phyloP scores from a whole-genome alignment of 306 rosid species.

The Cucurbita argyrosperma region DNA sequence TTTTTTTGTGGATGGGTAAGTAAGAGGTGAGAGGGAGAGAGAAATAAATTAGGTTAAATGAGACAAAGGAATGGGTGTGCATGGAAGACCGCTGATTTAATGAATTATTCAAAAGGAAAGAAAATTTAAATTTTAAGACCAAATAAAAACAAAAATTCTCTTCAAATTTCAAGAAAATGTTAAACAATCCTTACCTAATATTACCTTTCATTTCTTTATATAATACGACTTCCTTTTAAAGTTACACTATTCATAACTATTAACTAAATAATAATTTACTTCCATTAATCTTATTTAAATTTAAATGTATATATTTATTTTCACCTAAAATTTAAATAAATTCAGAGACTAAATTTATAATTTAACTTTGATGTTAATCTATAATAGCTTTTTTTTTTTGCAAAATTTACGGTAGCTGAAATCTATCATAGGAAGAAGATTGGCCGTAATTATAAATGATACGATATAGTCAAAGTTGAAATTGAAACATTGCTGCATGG shows the following conservation, averaged over 20 bases:
- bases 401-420: background rate
- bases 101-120: background rate
- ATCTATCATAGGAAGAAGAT: background rate
- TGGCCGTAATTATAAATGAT: background rate
- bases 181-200: constrained; percentile 44
- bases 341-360: no score
- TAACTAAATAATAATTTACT: background rate
- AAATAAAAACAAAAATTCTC: constrained; percentile 37
- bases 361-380: no score
- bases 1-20: no score
- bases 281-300: background rate
- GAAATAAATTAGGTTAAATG: background rate
- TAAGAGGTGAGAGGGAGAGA: background rate
- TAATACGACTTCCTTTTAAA: constrained; percentile 14
- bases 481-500: background rate
- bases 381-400: background rate
- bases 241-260: background rate
- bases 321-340: no score
- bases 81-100: background rate
- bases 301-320: no score
- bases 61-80: background rate
- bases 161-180: constrained; percentile 29
- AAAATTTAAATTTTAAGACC: background rate
- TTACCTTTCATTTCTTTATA: constrained; percentile 13
- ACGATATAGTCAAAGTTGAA: background rate